Evolutionary conservation across 2,329 filamentous ascomycete genomes (phyloP), one percentile per base, ranked within the genome.

Genomic region (Colletotrichum somersetense): DNA sequence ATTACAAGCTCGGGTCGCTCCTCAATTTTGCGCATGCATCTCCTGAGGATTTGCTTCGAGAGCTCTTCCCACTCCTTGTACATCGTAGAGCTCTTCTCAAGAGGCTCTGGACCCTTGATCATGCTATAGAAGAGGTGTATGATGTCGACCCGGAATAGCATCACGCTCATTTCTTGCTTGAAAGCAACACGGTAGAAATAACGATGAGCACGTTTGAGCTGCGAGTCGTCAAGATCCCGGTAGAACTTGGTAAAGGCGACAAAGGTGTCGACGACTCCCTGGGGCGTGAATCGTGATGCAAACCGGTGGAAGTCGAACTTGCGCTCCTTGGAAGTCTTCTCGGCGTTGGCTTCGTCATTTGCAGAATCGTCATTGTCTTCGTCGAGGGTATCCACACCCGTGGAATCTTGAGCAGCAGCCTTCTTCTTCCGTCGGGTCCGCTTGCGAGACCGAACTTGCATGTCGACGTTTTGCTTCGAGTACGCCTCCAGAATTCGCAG

Each of bases 141-240:
- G 46, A 98, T 97, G 79, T 98, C 96, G 6, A 97, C 89, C 12
- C 96, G 91, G 82, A 95, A 98, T 1, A 99, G 86, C 83, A 98
- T 89, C 30, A 98, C 91, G 68, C 91, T 91, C 84, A 96, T 91
- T 58, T 98, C 94, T 81, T 97, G 93, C 83, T 98, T 99, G 85
- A 98, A 98, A 0, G 95, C 95, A 14, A 97, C 87, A 0, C 96
- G 92, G 78, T 98, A 97, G 78, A 99, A 95, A 81, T 96, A 99
- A 8, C 96, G 92, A 82, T 98, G 96, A 16, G 92, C 92, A 7
- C 96, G 91, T 83, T 98, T 98, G 48, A 98, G 85, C 79, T 99
- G 96, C 48, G 91, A 86, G 2, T 91, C 86, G 64, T 91, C 89
- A 14, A 99, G 87, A 75, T 99, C 96, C 52, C 86, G 88, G 82